Evolutionary conservation across 208 protist genomes (phyloP), one percentile per base, ranked within the genome.

Genomic region (Leishmania aethiopica): DNA sequence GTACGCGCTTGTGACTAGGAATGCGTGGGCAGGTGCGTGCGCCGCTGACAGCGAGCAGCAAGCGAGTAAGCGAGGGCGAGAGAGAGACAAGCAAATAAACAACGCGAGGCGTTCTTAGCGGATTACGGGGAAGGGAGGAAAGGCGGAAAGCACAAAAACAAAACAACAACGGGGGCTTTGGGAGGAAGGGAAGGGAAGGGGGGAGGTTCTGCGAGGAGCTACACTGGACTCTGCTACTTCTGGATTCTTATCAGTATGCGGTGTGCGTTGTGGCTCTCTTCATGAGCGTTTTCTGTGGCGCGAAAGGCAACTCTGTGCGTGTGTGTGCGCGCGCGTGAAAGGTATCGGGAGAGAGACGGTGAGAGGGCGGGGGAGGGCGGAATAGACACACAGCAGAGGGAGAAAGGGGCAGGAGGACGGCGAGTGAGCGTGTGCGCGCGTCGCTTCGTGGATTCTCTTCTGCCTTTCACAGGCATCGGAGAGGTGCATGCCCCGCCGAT

Each of bases 191-290:
- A 55, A 55, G 25, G 28, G 42, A 6, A 35, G 11, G 35, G n/a
- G 10, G 40, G 15, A 7, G 10, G 51, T 49, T 66, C 64, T n/a
- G 60, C 74, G 35, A 77, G 75, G 51, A 53, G 62, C 59, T 62
- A 60, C 59, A 86, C 42, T 55, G 64, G 19, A 57, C 40, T 67
- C 55, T 69, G 55, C 42, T 49, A 70, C 42, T 72, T 77, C 49
- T 64, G 40, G 73, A 32, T 77, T 66, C 60, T 75, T 47, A 55
- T 76, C 37, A 76, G 32, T 60, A 40, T 60, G 72, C 32, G 72
- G 72, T 60, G 72, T 42, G 49, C n/a, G 72, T 59, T 17, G 72
- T 76, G 72, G 32, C 72, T 55, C 72, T 76, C 25, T 40, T 40
- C 72, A 35, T 57, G 72, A 76, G 72, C 28, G 72, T 35, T 42